Base-by-base conservation (phyloP, 768 basidiomycete genomes). In the Daedaleopsis sinensis region DNA sequence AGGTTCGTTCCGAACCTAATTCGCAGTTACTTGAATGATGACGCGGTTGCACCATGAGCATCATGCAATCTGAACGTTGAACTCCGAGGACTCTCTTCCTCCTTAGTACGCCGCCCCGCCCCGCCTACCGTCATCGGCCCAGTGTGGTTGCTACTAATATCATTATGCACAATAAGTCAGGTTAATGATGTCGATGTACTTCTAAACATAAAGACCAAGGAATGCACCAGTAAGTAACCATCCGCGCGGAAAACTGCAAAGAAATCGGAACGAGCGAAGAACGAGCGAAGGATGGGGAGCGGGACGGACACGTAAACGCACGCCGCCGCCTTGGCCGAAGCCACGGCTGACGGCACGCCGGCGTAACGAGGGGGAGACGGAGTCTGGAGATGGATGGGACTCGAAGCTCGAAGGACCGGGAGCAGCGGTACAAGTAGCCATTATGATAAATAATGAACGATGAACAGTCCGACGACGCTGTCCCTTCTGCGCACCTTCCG, bases 131-230 rank as follows among this genome's bases (percentile, higher is more conserved):
- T n/a, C n/a, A n/a, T n/a, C n/a, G n/a, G n/a, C n/a, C n/a, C n/a
- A n/a, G 27, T 32, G 27, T 32, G 27, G 39, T 23, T 11, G 10
- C 23, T 49, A 49, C 47, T 49, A 36, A 27, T 47, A 44, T 36
- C 55, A 58, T 62, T 58, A 63, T 63, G 57, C 37, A 58, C 62
- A 62, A 63, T 63, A 58, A 58, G 52, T 63, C 57, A 62, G 50
- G 53, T 58, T 58, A 63, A 50, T 48, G 48, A 51, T 63, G 35
- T n/a, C 39, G 57, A 58, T 62, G 57, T 63, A 63, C 57, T 55
- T 58, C 56, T 62, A 62, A 32, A 8, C 27, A 38, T 58, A 18
- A 32, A 8, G 32, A 52, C 16, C 16, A 39, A 43, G 52, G 13
- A 47, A 49, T 19, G 43, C 38, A 43, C 50, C 55, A 48, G 36